Evolutionary conservation across 345 rosid species (phyloP).

Genomic region (Ceriops decandra): DNA sequence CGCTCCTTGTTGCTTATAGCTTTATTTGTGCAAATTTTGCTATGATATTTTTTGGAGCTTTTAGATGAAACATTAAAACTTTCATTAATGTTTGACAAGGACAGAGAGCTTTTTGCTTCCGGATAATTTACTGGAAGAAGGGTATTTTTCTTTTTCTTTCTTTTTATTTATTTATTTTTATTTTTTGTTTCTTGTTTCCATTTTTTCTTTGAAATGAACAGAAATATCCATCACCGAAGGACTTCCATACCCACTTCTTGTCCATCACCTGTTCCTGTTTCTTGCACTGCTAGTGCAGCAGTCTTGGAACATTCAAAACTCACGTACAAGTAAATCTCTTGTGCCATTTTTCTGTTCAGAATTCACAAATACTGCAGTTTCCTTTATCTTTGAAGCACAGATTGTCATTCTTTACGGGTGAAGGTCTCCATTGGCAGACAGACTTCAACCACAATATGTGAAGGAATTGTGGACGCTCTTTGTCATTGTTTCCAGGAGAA

Average conservation of each 20-base stretch:
- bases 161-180: no score
- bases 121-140: no score
- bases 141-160: not conserved
- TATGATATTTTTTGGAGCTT: not conserved
- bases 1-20: constrained; percentile 1
- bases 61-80: not conserved
- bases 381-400: constrained; percentile 10
- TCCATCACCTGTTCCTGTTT: constrained; percentile 30
- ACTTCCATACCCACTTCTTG: constrained; percentile 30
- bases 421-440: constrained; percentile 60
- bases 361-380: constrained; percentile 10
- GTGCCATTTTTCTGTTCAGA: not conserved
- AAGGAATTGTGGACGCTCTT: constrained; percentile 58
- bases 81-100: no score
- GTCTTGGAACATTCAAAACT: constrained; percentile 34
- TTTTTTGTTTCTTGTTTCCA: not conserved
- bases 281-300: constrained; percentile 30
- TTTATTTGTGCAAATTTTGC: constrained; percentile 1
- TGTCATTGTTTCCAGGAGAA: constrained; percentile 44
- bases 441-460: constrained; percentile 47
- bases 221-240: constrained; percentile 9
- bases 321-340: constrained; percentile 44
- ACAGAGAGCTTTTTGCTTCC: no score
- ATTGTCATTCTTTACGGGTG: constrained; percentile 20
- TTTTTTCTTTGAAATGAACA: not conserved